These are phyloP conservation scores for Lindgomyces ingoldianus DNA, from an alignment of 495 filamentous ascomycete genomes.

Conservation along the genomic window DNA sequence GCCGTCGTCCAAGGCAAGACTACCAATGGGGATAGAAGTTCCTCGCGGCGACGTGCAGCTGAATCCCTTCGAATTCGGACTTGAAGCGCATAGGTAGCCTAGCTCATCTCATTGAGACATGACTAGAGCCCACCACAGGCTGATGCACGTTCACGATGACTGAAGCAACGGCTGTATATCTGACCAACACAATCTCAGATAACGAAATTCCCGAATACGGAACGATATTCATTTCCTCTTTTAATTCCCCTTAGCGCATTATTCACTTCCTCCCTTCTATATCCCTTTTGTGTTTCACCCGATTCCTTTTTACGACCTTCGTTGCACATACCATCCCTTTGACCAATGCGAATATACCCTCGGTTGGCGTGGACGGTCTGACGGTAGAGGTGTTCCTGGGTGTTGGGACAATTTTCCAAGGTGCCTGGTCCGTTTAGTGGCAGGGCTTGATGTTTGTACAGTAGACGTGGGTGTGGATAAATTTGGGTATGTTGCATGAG, in stretches of 20 bases:
- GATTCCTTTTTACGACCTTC: neutral
- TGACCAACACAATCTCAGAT: neutral
- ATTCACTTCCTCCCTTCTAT: neutral
- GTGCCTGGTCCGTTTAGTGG: neutral
- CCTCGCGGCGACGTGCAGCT: conserved; percentile 16
- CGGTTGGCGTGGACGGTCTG: conserved; percentile 12
- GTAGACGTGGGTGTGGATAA: neutral
- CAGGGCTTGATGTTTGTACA: neutral
- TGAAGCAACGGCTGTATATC: neutral
- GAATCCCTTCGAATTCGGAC: conserved; percentile 13
- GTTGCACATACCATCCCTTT: neutral
- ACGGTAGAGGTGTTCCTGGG: neutral
- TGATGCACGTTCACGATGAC: neutral
- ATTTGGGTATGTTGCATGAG: neutral
- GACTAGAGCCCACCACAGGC: neutral
- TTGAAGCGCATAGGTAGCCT: too few species aligned
- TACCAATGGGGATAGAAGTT: conserved; percentile 1
- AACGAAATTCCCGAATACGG: neutral
- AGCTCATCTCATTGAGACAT: neutral
- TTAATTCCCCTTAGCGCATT: neutral
- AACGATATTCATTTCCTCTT: neutral
- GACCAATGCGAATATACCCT: conserved; percentile 12
- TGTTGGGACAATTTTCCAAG: neutral
- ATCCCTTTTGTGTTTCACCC: neutral
- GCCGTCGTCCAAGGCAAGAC: conserved; percentile 32